These are phyloP conservation scores for Phragmites australis DNA, from an alignment of 176 grass and related monocot genomes.

Conservation along the genomic window DNA sequence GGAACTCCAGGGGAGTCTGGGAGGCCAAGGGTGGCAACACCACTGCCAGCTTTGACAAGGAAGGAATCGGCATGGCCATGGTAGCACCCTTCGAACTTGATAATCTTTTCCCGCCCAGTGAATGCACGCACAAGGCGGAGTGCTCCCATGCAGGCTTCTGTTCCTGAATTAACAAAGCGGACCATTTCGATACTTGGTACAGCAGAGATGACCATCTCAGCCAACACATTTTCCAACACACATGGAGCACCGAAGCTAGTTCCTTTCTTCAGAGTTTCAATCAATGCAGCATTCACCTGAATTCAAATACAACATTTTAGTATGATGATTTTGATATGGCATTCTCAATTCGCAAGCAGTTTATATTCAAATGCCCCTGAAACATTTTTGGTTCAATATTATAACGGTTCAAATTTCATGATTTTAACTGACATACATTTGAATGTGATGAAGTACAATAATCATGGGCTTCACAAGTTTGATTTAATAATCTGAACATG, in stretches of 20 bases:
- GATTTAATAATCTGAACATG: not conserved
- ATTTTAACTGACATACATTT: not conserved
- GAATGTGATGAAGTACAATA: not conserved
- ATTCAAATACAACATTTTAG: slow-evolving; percentile 5
- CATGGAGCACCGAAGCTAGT: slow-evolving; percentile 99
- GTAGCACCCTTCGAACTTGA: slow-evolving; percentile 99
- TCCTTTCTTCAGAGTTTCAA: slow-evolving; percentile 96
- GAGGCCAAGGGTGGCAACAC: slow-evolving; percentile 95
- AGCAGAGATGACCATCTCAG: slow-evolving; percentile 93
- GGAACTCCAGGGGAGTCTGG: slow-evolving; percentile 96
- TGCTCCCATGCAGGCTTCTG: slow-evolving; percentile 98
- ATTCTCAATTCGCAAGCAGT: not conserved
- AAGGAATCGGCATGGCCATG: slow-evolving; percentile 96
- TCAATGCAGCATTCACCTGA: slow-evolving; percentile 85
- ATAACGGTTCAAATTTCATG: not conserved
- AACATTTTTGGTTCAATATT: slow-evolving; percentile 6
- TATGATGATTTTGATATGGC: not conserved
- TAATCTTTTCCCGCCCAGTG: slow-evolving; percentile 76
- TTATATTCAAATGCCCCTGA: not conserved
- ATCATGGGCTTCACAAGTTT: not conserved
- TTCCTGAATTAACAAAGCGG: slow-evolving; percentile 97
- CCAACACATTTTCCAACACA: slow-evolving; percentile 78
- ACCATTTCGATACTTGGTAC: slow-evolving; percentile 96
- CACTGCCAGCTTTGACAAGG: slow-evolving; percentile 97
- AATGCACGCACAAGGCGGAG: slow-evolving; percentile 96